Evolutionary conservation across 2,329 filamentous ascomycete genomes (phyloP), one percentile per base, ranked within the genome.

Genomic region (Lomentospora prolificans): DNA sequence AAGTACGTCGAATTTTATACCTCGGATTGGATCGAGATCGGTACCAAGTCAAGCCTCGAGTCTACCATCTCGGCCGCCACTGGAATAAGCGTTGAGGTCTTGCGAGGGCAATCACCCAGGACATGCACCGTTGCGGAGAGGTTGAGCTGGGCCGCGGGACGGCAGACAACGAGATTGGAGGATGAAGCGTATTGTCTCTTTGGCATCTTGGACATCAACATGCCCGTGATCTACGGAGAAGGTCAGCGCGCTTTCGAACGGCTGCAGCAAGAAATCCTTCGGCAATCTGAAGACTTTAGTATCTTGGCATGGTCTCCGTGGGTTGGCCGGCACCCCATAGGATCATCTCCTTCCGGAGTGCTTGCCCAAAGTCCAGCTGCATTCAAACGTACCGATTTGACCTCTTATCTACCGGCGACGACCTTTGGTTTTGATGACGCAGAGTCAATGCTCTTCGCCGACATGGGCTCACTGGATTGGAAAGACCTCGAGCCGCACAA

Each of bases 221-320:
- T 67, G 59, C 59, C 64, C 2, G 57, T 66, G 51, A 57, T 66
- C 1, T 67, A 67, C 12, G 65, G 64, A 5, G 65, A 67, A 48
- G 65, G 64, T 2, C 52, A 25, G 28, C 64, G 59, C 39, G 67
- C 69, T 8, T 71, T 69, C 52, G 53, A 63, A 5, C 62, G 69
- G 24, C 58, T 71, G 2, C 67, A 71, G 55, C 61, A 69, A 50
- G 67, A 70, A 24, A 67, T 71, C 10, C 59, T 71, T 39, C 66
- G 64, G 56, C 58, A 53, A 14, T 62, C 66, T 0, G 61, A 66
- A 9, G 70, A 72, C 56, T 66, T 72, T 28, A 68, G 64, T 4
- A 59, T 72, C 1, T 67, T 72, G 9, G 64, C 64, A 4, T 68
- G 59, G 58, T 59, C 59, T 3, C 58, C 58, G 3, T 51, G 51